These are phyloP conservation scores for Cladosporium sp. DNA, from an alignment of 2,329 filamentous ascomycete genomes.

Conservation along the genomic window DNA sequence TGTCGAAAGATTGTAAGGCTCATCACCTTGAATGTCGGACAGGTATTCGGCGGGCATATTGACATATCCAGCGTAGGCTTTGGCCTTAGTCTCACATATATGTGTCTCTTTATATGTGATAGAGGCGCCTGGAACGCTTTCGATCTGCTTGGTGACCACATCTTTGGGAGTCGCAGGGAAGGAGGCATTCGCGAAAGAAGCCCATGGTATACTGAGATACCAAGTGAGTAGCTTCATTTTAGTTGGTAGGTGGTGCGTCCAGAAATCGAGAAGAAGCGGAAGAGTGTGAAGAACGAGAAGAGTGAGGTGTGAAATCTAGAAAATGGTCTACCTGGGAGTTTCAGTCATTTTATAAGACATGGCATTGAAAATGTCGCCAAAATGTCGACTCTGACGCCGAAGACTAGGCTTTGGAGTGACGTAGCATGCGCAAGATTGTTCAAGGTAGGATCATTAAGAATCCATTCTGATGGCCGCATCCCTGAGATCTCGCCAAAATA, in stretches of 20 bases:
- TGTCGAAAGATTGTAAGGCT: slow-evolving; percentile 23
- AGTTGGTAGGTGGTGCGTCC: too few relatives aligned
- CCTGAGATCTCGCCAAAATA: too few relatives aligned
- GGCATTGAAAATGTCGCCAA: background rate
- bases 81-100: slow-evolving; percentile 52
- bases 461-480: too few relatives aligned
- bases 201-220: background rate
- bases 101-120: slow-evolving; percentile 27
- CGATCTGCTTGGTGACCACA: slow-evolving; percentile 14
- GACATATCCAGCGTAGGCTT: slow-evolving; percentile 54
- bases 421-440: too few relatives aligned
- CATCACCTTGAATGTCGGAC: slow-evolving; percentile 14
- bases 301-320: background rate
- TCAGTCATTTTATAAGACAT: background rate
- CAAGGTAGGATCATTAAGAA: too few relatives aligned
- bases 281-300: background rate
- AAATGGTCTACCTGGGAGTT: background rate
- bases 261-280: background rate
- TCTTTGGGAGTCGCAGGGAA: slow-evolving; percentile 16
- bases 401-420: too few relatives aligned
- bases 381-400: too few relatives aligned
- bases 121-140: slow-evolving; percentile 15
- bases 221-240: too few relatives aligned
- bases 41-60: slow-evolving; percentile 43
- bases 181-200: slow-evolving; percentile 13